Conservation (phyloP, 306 rosid species). For the Vigna trinervia region DNA sequence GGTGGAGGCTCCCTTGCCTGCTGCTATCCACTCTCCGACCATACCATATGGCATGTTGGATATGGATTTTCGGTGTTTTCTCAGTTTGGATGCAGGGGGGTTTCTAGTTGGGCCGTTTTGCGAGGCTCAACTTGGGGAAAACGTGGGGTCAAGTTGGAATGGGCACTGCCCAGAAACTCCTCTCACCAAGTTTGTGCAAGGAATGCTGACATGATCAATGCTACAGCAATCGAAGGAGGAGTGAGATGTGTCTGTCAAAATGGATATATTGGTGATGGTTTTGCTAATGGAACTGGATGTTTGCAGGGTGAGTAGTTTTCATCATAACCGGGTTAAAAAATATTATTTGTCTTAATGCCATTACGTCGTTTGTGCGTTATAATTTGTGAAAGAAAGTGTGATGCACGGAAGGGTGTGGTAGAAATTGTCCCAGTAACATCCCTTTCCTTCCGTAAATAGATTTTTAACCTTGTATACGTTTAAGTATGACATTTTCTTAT, state of each 20-base stretch:
- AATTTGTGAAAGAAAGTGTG: too few species aligned
- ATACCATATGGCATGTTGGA: slow-evolving; percentile 75
- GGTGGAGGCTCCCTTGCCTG: slow-evolving; percentile 69
- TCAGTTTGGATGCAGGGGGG: slow-evolving; percentile 88
- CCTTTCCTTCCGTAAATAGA: too few species aligned
- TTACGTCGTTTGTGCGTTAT: not conserved
- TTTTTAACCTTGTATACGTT: not conserved
- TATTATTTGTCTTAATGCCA: slow-evolving; percentile 21
- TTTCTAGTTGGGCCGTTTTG: slow-evolving; percentile 84
- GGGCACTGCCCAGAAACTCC: slow-evolving; percentile 77
- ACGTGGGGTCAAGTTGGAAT: slow-evolving; percentile 89
- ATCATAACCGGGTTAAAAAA: not conserved
- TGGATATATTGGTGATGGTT: slow-evolving; percentile 87
- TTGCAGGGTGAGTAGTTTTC: slow-evolving; percentile 62
- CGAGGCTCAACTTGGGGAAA: slow-evolving; percentile 69
- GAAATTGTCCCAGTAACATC: too few species aligned
- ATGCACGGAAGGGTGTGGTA: too few species aligned
- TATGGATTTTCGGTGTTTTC: slow-evolving; percentile 72
- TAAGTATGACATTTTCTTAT: slow-evolving; percentile 21
- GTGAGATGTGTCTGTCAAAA: slow-evolving; percentile 73
- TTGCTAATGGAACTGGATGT: slow-evolving; percentile 81
- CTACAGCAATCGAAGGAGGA: slow-evolving; percentile 66
- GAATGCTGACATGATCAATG: slow-evolving; percentile 63
- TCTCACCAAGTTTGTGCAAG: slow-evolving; percentile 60
- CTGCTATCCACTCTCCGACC: slow-evolving; percentile 89